Evolutionary conservation across 768 basidiomycete genomes (phyloP).

Genomic region (Mycena belliarum): DNA sequence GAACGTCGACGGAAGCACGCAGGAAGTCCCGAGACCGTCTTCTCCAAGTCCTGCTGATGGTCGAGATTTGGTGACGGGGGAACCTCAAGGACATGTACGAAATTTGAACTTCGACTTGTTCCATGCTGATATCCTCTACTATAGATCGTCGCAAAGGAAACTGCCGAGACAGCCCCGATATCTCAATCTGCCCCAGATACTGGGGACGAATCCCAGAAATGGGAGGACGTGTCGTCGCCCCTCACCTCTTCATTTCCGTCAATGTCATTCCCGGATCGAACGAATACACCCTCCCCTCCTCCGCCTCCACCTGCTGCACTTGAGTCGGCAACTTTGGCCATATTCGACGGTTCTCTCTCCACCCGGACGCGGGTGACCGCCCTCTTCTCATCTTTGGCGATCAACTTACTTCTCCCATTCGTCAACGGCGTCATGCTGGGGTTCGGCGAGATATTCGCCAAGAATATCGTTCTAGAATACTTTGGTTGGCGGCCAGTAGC

Average conservation of each 20-base stretch:
- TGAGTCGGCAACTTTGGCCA: slow-evolving; percentile 59
- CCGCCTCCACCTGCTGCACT: slow-evolving; percentile 16
- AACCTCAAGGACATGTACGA: slow-evolving; percentile 34
- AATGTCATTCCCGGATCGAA: slow-evolving; percentile 69
- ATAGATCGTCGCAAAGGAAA: slow-evolving; percentile 5
- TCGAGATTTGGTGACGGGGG: slow-evolving; percentile 42
- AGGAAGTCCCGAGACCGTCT: slow-evolving; percentile 14
- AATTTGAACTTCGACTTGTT: background rate
- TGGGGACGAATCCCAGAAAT: slow-evolving; percentile 56
- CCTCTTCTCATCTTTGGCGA: slow-evolving; percentile 70
- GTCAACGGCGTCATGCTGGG: slow-evolving; percentile 95
- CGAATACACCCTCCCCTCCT: slow-evolving; percentile 50
- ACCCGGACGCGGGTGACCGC: slow-evolving; percentile 68
- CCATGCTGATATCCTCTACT: background rate
- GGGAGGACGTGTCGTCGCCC: slow-evolving; percentile 72
- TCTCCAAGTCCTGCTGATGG: slow-evolving; percentile 42
- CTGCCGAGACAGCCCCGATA: slow-evolving; percentile 25
- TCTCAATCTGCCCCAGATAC: slow-evolving; percentile 37
- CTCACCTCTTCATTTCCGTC: slow-evolving; percentile 76
- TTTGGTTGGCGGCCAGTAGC: slow-evolving; percentile 45
- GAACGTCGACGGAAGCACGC: slow-evolving; percentile 29
- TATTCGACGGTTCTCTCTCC: slow-evolving; percentile 71
- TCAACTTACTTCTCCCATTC: slow-evolving; percentile 86
- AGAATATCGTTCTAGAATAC: slow-evolving; percentile 64
- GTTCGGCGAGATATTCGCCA: slow-evolving; percentile 93